phyloP scores from a whole-genome alignment of 805 yeast genomes.

The Candida parachauliodes region DNA sequence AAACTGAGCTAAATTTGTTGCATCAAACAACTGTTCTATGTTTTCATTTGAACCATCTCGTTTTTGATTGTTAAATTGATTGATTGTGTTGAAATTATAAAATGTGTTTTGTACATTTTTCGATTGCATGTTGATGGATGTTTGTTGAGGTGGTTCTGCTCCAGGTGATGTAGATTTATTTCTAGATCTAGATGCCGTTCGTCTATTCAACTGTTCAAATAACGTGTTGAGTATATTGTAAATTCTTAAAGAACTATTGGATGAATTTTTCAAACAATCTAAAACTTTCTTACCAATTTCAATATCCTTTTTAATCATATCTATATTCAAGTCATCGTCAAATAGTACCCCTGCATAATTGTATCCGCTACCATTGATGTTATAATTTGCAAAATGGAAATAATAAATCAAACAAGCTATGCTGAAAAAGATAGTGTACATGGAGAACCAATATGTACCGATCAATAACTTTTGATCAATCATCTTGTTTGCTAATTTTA shows the following conservation, averaged over 20 bases:
- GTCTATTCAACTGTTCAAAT: slow-evolving; percentile 72
- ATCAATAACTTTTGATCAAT: slow-evolving; percentile 64
- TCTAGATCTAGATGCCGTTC: slow-evolving; percentile 51
- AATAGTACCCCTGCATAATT: slow-evolving; percentile 44
- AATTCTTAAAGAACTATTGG: slow-evolving; percentile 76
- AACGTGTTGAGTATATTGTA: slow-evolving; percentile 75
- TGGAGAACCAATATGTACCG: slow-evolving; percentile 90
- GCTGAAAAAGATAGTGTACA: slow-evolving; percentile 83
- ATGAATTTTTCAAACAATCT: slow-evolving; percentile 64
- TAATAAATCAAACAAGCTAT: slow-evolving; percentile 84
- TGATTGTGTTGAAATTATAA: slow-evolving; percentile 20
- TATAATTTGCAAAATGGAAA: slow-evolving; percentile 56
- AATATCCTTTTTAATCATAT: slow-evolving; percentile 72
- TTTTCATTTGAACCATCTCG: slow-evolving; percentile 11
- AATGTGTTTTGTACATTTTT: slow-evolving; percentile 12
- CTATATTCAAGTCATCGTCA: slow-evolving; percentile 43
- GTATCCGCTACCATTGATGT: slow-evolving; percentile 27
- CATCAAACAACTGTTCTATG: slow-evolving; percentile 9
- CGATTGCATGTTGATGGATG: slow-evolving; percentile 5
- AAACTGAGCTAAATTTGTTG: slow-evolving; percentile 9
- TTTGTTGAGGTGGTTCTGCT: slow-evolving; percentile 3
- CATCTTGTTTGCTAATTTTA: slow-evolving; percentile 77
- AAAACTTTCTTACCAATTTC: slow-evolving; percentile 76
- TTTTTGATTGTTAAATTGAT: slow-evolving; percentile 29
- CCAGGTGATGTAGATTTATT: not conserved